Evolutionary conservation across 2,329 filamentous ascomycete genomes (phyloP).

Genomic region (Chrysosphaeria jannelii): DNA sequence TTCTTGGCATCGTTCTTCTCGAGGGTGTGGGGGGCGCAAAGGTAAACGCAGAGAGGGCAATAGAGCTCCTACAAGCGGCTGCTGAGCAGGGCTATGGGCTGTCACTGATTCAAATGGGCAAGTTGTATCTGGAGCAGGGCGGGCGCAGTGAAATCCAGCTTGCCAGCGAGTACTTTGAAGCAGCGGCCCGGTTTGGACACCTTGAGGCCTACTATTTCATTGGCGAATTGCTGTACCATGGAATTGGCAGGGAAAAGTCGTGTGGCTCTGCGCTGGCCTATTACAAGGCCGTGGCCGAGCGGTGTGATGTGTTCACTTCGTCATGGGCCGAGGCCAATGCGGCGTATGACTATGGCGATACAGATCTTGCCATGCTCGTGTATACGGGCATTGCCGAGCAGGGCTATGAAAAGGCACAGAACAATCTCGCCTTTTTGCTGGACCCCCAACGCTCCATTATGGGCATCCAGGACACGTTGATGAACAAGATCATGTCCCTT

Average conservation of each 20-base stretch:
- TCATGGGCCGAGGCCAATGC: constrained; percentile 60
- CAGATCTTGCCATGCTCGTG: constrained; percentile 48
- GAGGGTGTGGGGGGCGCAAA: constrained; percentile 33
- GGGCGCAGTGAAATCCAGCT: constrained; percentile 34
- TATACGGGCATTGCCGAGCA: constrained; percentile 79
- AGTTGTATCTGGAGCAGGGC: constrained; percentile 66
- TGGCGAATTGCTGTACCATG: constrained; percentile 58
- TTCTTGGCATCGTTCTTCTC: constrained; percentile 57
- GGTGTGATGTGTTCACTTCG: constrained; percentile 40
- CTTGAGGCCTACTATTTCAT: constrained; percentile 83
- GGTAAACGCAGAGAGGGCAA: constrained; percentile 39
- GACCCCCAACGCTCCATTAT: constrained; percentile 39
- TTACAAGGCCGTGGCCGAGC: constrained; percentile 55
- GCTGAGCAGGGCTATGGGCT: constrained; percentile 58
- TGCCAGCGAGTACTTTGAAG: constrained; percentile 64
- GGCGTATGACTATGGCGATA: constrained; percentile 50
- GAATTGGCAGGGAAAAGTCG: constrained; percentile 48
- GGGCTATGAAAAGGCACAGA: constrained; percentile 68
- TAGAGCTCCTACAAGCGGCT: constrained; percentile 45
- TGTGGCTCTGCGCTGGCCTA: constrained; percentile 52
- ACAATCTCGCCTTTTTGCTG: constrained; percentile 66
- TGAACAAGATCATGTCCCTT: too few species aligned
- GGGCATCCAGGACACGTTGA: constrained; percentile 21
- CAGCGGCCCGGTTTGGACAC: constrained; percentile 53
- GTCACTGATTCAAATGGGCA: constrained; percentile 56